Evolutionary conservation across 257 asterid species (phyloP).

Genomic region (Vinca minor): DNA sequence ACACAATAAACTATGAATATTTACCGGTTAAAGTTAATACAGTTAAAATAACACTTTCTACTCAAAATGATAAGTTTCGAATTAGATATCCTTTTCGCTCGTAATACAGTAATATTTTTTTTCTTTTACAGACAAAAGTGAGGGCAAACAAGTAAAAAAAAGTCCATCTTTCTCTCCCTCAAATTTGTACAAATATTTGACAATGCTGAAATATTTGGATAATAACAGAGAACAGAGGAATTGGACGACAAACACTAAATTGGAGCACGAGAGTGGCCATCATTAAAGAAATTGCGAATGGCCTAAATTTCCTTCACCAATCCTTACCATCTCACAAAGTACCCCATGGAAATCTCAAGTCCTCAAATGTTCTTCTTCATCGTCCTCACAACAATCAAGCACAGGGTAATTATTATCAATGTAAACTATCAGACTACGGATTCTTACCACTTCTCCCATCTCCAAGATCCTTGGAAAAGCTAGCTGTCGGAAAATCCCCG

Average conservation of each 20-base stretch:
- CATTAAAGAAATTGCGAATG: conserved; percentile 50
- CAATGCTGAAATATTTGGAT: too few species aligned
- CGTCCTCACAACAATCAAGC: conserved; percentile 7
- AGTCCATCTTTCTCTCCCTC: too few species aligned
- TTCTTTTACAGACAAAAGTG: too few species aligned
- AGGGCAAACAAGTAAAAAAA: too few species aligned
- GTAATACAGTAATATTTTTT: too few species aligned
- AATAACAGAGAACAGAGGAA: conserved; percentile 51
- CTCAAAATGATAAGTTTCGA: too few species aligned
- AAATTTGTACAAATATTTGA: too few species aligned
- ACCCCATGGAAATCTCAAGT: conserved; percentile 64
- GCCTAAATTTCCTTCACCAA: conserved; percentile 39
- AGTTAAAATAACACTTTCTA: too few species aligned
- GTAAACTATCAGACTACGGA: conserved; percentile 65
- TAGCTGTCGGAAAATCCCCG: conserved; percentile 43
- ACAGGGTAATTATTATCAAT: not conserved
- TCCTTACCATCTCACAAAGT: conserved; percentile 31
- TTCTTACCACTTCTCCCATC: conserved; percentile 31
- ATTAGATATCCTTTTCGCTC: too few species aligned
- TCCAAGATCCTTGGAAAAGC: conserved; percentile 22
- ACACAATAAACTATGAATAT: too few species aligned
- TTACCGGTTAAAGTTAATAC: too few species aligned
- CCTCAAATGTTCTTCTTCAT: conserved; percentile 52
- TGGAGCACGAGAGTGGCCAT: conserved; percentile 52
- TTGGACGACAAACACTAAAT: conserved; percentile 32